These are phyloP conservation scores for Pyrenopolyporus hunteri DNA, from an alignment of 495 filamentous ascomycete genomes.

Conservation along the genomic window DNA sequence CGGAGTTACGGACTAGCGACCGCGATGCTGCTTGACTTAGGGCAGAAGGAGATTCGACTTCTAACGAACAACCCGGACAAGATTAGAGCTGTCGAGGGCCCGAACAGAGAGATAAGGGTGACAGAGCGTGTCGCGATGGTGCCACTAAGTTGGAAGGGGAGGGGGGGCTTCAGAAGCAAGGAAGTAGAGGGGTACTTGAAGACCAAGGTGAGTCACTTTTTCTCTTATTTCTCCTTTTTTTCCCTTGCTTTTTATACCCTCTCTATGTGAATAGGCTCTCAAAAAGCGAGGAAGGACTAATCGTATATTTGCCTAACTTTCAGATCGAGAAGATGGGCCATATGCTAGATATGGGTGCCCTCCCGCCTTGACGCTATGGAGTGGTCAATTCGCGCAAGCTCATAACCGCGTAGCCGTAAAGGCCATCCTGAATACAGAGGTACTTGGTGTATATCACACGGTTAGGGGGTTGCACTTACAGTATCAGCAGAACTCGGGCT, in stretches of 20 bases:
- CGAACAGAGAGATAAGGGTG: conserved; percentile 83
- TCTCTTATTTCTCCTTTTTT: neutral
- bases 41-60: conserved; percentile 74
- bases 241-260: neutral
- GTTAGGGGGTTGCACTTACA: no score
- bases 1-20: conserved; percentile 93
- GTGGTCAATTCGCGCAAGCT: neutral
- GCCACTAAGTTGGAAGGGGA: conserved; percentile 90
- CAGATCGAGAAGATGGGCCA: conserved; percentile 76
- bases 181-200: conserved; percentile 93
- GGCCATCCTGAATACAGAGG: no score
- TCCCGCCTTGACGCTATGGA: conserved; percentile 6
- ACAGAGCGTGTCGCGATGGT: conserved; percentile 94
- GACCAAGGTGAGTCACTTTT: conserved; percentile 74
- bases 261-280: neutral
- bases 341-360: conserved; percentile 55
- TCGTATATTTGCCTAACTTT: neutral
- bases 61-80: conserved; percentile 99
- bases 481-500: no score
- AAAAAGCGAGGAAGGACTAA: neutral
- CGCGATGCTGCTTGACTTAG: conserved; percentile 88
- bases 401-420: neutral
- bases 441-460: no score
- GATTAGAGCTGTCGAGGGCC: conserved; percentile 90
- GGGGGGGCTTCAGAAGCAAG: conserved; percentile 78